phyloP scores from a whole-genome alignment of 2,329 filamentous ascomycete genomes.

The Monosporascus sp. region DNA sequence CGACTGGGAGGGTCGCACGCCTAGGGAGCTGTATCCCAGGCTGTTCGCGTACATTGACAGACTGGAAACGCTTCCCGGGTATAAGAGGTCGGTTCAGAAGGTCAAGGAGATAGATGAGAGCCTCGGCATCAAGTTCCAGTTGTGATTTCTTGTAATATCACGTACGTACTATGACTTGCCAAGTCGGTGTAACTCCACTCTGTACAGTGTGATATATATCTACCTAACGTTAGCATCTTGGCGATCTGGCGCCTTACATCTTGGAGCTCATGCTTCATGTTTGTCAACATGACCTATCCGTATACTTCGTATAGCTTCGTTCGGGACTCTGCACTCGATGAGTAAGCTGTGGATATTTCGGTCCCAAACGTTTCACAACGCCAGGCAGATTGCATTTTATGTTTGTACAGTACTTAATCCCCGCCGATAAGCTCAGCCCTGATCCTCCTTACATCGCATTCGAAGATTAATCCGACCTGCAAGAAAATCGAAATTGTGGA shows the following conservation, averaged over 20 bases:
- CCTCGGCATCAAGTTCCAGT: slow-evolving; percentile 24
- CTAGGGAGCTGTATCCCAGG: slow-evolving; percentile 36
- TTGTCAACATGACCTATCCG: too few relatives aligned
- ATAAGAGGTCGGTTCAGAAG: slow-evolving; percentile 42
- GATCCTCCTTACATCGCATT: neutral
- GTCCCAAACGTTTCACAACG: too few relatives aligned
- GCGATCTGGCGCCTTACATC: too few relatives aligned
- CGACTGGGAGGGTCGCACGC: slow-evolving; percentile 35
- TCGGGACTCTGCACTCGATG: too few relatives aligned
- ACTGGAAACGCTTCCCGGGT: slow-evolving; percentile 43
- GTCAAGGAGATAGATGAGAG: slow-evolving; percentile 45
- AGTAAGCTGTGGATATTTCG: too few relatives aligned
- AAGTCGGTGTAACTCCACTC: neutral
- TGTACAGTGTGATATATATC: neutral
- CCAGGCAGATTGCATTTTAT: too few relatives aligned
- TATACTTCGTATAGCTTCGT: too few relatives aligned
- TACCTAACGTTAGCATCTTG: too few relatives aligned
- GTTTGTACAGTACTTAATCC: too few relatives aligned
- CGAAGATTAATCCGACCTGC: neutral
- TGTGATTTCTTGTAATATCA: neutral
- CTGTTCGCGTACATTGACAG: slow-evolving; percentile 42
- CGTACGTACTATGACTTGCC: too few relatives aligned
- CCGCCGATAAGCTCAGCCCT: too few relatives aligned
- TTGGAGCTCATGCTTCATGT: too few relatives aligned
- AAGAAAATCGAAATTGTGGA: neutral